These are phyloP conservation scores for Fremontodendron californicum DNA, from an alignment of 345 rosid genomes.

Conservation along the genomic window DNA sequence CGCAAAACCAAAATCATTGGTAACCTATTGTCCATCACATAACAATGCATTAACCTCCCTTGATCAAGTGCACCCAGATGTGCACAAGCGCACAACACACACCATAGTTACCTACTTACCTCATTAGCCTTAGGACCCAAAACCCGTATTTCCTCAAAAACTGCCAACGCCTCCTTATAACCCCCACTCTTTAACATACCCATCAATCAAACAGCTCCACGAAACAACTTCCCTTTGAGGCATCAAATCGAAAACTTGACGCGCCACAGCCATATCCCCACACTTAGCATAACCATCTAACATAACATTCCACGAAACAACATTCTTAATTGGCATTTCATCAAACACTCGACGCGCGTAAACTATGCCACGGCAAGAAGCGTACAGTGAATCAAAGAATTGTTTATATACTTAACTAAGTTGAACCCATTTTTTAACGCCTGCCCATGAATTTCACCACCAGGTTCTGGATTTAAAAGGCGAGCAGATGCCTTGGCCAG, in stretches of 20 bases:
- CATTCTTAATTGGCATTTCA: conserved; percentile 49
- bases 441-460: conserved; percentile 41
- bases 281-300: conserved; percentile 73
- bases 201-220: conserved; percentile 86
- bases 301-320: conserved; percentile 80
- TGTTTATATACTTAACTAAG: conserved; percentile 52
- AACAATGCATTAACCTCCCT: conserved; percentile 57
- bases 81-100: conserved; percentile 75
- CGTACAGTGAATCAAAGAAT: conserved; percentile 70
- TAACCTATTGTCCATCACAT: conserved; percentile 44
- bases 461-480: conserved; percentile 35
- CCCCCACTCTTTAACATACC: conserved; percentile 62
- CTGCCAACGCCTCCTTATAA: conserved; percentile 50
- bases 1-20: conserved; percentile 48
- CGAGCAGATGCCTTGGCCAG: conserved; percentile 60
- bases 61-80: conserved; percentile 67
- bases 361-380: conserved; percentile 41
- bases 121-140: conserved; percentile 59
- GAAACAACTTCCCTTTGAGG: conserved; percentile 65
- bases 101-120: conserved; percentile 90
- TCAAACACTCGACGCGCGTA: conserved; percentile 65
- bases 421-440: conserved; percentile 48
- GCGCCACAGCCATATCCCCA: conserved; percentile 49
- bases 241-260: conserved; percentile 58
- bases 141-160: conserved; percentile 54